Evolutionary conservation across 1,284 basidiomycete species (phyloP), one percentile per base, ranked within the genome.

Genomic region (Cutaneotrichosporon cyanovorans): DNA sequence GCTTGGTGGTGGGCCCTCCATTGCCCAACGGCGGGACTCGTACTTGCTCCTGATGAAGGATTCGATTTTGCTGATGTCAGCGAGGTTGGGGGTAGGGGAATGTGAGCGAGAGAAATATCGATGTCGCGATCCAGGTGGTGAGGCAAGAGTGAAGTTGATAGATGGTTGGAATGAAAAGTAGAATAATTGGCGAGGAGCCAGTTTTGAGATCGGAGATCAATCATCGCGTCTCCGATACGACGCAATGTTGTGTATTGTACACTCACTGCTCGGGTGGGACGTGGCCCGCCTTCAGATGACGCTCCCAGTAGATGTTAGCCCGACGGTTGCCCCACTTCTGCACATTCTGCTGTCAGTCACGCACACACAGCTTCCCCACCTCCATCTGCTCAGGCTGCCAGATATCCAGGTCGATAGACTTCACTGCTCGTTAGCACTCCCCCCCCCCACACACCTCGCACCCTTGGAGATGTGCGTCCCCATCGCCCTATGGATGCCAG

Each of bases 371-470:
- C 15, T 7, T 2, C 73, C 82, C 58, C 60, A 88, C 89, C 68
- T 84, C 82, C 85, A 98, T 93, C 75, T 98, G 93, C 62, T 97
- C 92, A 1, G 89, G 87, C 4, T 89, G 95, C 93, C 93, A 98
- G 18, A 88, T 83, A 62, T 98, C 93, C 37, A 98, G 81, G 74
- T 98, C 93, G 51, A 98, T 90, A 8, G 90, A 95, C 69, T 96
- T 96, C 65, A 98, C 89, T 76, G 50, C 3, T 4, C 18, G 34
- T 48, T 23, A 45, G 38, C 40, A 19, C 5, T 12, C 31, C 14
- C 31, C n/a, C 12, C 31, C 14, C 31, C n/a, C 12, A 11, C 36
- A 19, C 30, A 10, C 12, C 4, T 30, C 66, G 45, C 25, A 73
- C 73, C 72, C 65, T 85, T 87, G 72, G 85, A 87, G 71, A 95